Conservation (phyloP, 1,284 basidiomycete species). For the Sporisorium sorghi region DNA sequence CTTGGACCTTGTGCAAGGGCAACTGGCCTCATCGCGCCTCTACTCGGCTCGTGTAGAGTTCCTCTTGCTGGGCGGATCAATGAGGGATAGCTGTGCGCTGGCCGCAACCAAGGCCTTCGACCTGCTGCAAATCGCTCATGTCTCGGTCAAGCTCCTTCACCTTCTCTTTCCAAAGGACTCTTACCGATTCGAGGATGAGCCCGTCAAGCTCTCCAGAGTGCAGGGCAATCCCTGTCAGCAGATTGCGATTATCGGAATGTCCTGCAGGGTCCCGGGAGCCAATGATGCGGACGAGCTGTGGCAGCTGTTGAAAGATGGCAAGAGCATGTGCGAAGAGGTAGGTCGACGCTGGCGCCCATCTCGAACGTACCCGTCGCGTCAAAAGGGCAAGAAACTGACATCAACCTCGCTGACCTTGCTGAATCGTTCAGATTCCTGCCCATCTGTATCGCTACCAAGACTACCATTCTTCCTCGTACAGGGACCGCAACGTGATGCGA, state of each 20-base stretch:
- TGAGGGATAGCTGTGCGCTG: conserved; percentile 12
- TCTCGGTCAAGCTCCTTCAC: conserved; percentile 23
- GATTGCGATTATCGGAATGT: conserved; percentile 54
- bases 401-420: neutral
- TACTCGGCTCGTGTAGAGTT: conserved; percentile 17
- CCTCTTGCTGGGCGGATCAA: conserved; percentile 23
- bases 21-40: conserved; percentile 15
- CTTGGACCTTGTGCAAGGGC: conserved; percentile 7
- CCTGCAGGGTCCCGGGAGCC: conserved; percentile 52
- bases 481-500: conserved; percentile 55
- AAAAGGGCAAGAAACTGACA: neutral
- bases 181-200: conserved; percentile 35
- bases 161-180: conserved; percentile 29
- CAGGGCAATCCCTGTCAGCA: conserved; percentile 43
- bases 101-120: conserved; percentile 3
- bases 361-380: neutral
- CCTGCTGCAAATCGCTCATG: conserved; percentile 3
- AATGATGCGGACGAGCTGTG: conserved; percentile 47
- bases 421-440: conserved; percentile 28
- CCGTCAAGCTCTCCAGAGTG: conserved; percentile 42
- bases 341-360: neutral
- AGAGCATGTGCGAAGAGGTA: conserved; percentile 43
- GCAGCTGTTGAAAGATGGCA: conserved; percentile 42
- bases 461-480: conserved; percentile 45
- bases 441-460: conserved; percentile 48